A percentile compares a stretch with the other conserved stretches of the same genome.
These are phyloP conservation scores for Thelephora terrestris DNA, from an alignment of 1,284 basidiomycete species.

Conservation along the genomic window DNA sequence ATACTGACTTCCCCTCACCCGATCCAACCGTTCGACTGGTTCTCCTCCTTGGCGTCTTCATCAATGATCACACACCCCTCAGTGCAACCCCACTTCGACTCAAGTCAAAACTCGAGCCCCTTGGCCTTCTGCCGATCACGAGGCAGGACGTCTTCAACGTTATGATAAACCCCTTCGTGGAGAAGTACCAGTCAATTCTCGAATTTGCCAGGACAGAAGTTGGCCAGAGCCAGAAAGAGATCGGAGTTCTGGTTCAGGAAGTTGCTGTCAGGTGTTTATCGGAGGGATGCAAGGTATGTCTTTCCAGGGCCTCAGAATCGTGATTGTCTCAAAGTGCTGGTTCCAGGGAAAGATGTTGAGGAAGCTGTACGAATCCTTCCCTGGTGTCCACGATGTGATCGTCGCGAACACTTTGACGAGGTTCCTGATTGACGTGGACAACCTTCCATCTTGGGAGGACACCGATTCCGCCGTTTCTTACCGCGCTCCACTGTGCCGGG, in stretches of 20 bases:
- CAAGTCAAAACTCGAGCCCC: constrained; percentile 33
- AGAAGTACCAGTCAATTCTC: constrained; percentile 40
- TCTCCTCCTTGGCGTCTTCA: constrained; percentile 53
- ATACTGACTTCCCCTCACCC: constrained; percentile 49
- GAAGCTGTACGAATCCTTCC: constrained; percentile 37
- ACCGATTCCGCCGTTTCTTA: constrained; percentile 31
- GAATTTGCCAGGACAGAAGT: constrained; percentile 43
- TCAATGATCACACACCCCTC: constrained; percentile 26
- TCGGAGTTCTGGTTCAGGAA: constrained; percentile 38
- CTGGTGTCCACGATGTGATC: constrained; percentile 32
- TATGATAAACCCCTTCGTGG: constrained; percentile 59
- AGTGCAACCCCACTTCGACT: constrained; percentile 26
- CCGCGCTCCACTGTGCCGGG: constrained; percentile 40
- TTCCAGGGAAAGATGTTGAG: constrained; percentile 52
- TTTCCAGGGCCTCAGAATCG: background rate
- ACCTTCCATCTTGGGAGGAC: constrained; percentile 42
- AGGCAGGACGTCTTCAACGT: constrained; percentile 49
- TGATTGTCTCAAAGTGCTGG: background rate
- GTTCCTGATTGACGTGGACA: constrained; percentile 41
- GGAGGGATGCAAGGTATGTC: constrained; percentile 51
- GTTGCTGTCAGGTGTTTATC: constrained; percentile 47
- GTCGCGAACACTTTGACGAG: constrained; percentile 33
- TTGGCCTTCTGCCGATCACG: constrained; percentile 45
- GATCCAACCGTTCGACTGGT: constrained; percentile 54
- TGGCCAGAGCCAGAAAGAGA: constrained; percentile 30